Base-by-base conservation (phyloP, 768 basidiomycete species). In the Lanmaoa rubissima region DNA sequence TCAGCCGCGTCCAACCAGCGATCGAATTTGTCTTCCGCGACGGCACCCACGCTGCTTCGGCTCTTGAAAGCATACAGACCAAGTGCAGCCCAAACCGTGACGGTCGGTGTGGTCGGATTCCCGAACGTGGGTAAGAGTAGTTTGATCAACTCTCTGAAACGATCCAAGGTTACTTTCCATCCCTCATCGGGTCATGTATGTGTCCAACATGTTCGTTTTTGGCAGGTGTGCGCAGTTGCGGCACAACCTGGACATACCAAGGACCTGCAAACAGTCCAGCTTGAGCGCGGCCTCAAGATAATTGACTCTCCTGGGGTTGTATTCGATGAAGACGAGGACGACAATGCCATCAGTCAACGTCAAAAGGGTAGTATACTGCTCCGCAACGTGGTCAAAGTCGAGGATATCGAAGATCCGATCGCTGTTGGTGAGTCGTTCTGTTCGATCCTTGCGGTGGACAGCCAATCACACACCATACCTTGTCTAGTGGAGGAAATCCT, bases 261-360 rank as follows among this genome's bases (percentile, higher is more conserved):
- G 57, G 90, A 92, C 31, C 76, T 97, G 17, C 95, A 99, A 73
- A 91, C 90, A 8, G 75, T 98, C 6, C 92, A 92, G 59, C 79
- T 99, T 4, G 96, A 98, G 70, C 90, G 94, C 43, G 94, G 94
- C 1, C 81, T 99, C 66, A 85, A 88, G 54, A 87, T 98, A 36
- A 81, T 98, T 7, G 97, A 98, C 73, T 98, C 94, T 38, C 96
- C 97, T 1, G 97, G 96, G 58, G 94, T 98, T n/a, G 90, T 99
- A 2, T 92, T 97, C 62, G 92, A 94, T 58, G 91, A 93, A 54
- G 85, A 90, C 54, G 80, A 85, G 47, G 68, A 78, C 47, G 73
- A 78, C 48, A 72, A 69, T 36, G 61, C 82, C 72, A 72, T 73
- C 44, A 75, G 70, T 24, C 85, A 83, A 53, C 78, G 79, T 24